Percentiles rank a stretch among this genome's conserved stretches.
Conservation (phyloP, 2,329 filamentous ascomycete species). For the Emericellopsis atlantica region DNA sequence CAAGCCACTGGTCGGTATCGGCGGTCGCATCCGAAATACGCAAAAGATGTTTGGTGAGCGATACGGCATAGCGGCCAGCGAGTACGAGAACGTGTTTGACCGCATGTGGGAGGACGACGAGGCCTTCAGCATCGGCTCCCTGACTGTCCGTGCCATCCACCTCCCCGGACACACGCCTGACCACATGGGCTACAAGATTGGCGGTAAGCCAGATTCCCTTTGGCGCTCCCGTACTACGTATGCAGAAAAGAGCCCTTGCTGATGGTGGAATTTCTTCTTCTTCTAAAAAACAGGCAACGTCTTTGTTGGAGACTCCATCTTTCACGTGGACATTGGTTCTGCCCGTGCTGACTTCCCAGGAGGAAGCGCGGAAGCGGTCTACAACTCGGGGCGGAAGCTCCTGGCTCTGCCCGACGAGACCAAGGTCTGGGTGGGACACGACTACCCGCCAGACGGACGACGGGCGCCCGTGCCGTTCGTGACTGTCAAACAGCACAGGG, state of each 20-base stretch:
- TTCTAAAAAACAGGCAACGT: conserved; percentile 26
- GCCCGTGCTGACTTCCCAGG: conserved; percentile 38
- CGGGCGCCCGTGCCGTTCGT: conserved; percentile 20
- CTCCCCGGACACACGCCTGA: conserved; percentile 50
- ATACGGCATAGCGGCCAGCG: conserved; percentile 30
- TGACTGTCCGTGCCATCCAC: conserved; percentile 34
- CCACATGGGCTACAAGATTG: conserved; percentile 45
- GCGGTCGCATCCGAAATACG: conserved; percentile 36
- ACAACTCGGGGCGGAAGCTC: conserved; percentile 22
- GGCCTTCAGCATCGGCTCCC: conserved; percentile 31
- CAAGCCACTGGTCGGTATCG: conserved; percentile 38
- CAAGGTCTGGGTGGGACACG: conserved; percentile 36
- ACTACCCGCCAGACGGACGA: conserved; percentile 28
- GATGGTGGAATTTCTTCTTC: no score
- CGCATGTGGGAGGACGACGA: conserved; percentile 40
- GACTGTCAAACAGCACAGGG: conserved; percentile 27
- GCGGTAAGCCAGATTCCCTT: conserved; percentile 19
- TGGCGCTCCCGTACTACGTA: no score
- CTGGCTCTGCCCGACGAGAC: conserved; percentile 23
- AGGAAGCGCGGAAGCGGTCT: conserved; percentile 27
- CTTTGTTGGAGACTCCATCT: conserved; percentile 36
- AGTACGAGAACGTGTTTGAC: conserved; percentile 36
- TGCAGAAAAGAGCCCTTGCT: background rate
- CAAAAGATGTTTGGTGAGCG: conserved; percentile 34
- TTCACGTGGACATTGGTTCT: conserved; percentile 32